Percentiles rank a stretch among this genome's conserved stretches.
Evolutionary conservation across 768 basidiomycete species (phyloP).

Genomic region (Scleroderma bovista): DNA sequence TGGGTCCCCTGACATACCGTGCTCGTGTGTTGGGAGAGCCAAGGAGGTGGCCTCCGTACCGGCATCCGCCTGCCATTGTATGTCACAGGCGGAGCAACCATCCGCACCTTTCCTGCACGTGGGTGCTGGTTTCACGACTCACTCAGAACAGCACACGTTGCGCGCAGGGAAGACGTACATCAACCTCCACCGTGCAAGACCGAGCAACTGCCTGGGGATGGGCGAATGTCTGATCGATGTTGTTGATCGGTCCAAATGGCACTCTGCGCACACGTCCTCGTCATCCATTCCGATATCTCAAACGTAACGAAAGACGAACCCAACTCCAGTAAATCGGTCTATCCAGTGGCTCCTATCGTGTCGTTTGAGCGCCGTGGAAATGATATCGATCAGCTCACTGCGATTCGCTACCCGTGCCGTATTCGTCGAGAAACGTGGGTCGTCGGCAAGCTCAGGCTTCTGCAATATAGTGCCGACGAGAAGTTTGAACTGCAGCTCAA

Average conservation of each 20-base stretch:
- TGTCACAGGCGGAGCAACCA: conserved; percentile 75
- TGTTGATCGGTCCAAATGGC: conserved; percentile 89
- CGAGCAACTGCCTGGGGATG: conserved; percentile 85
- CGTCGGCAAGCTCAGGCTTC: conserved; percentile 50
- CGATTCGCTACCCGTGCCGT: conserved; percentile 72
- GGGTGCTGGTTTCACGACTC: conserved; percentile 47
- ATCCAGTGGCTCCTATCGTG: conserved; percentile 72
- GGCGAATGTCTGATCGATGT: conserved; percentile 81
- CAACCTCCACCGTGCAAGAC: conserved; percentile 67
- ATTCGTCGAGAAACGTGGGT: conserved; percentile 70
- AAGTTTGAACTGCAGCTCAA: conserved; percentile 53
- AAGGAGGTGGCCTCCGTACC: conserved; percentile 75
- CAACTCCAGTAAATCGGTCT: conserved; percentile 64
- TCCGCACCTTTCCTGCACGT: conserved; percentile 67
- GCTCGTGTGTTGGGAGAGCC: conserved; percentile 76
- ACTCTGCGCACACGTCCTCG: conserved; percentile 39
- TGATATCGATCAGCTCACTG: conserved; percentile 58
- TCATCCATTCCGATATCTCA: conserved; percentile 5
- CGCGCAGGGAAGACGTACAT: conserved; percentile 46
- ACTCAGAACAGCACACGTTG: background rate
- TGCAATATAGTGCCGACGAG: conserved; percentile 61
- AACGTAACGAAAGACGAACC: conserved; percentile 42
- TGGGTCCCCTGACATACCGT: conserved; percentile 43
- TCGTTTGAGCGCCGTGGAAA: conserved; percentile 54
- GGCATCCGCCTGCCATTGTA: conserved; percentile 80